Conservation (phyloP, 2,329 filamentous ascomycete genomes). For the Hymenoscyphus repandus region DNA sequence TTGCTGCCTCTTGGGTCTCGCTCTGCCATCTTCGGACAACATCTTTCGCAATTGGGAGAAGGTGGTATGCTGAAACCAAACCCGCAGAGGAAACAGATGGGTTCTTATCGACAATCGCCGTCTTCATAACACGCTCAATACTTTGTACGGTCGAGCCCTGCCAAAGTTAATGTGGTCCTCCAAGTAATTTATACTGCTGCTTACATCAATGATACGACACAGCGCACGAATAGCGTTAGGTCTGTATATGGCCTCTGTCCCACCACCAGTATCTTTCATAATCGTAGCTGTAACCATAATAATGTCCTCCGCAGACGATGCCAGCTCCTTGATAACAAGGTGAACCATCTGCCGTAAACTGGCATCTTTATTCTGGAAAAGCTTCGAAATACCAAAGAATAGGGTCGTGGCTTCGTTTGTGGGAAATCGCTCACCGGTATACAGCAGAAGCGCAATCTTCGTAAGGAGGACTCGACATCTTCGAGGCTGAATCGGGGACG, state of each 20-base stretch:
- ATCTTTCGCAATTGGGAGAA: slow-evolving; percentile 91
- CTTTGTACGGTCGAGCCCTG: slow-evolving; percentile 93
- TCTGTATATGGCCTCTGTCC: slow-evolving; percentile 88
- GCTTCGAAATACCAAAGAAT: slow-evolving; percentile 98
- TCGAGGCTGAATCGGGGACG: slow-evolving; percentile 91
- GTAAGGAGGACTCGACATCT: slow-evolving; percentile 96
- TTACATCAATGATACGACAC: slow-evolving; percentile 93
- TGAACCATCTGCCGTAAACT: slow-evolving; percentile 98
- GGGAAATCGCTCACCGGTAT: slow-evolving; percentile 95
- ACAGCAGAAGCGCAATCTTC: slow-evolving; percentile 93
- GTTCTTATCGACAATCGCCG: slow-evolving; percentile 97
- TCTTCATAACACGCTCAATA: slow-evolving; percentile 98
- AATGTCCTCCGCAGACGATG: slow-evolving; percentile 91
- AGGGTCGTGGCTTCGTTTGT: slow-evolving; percentile 96
- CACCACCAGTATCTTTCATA: slow-evolving; percentile 98
- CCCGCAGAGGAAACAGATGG: slow-evolving; percentile 95
- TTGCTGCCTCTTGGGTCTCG: slow-evolving; percentile 94
- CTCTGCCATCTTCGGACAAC: slow-evolving; percentile 97
- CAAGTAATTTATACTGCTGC: slow-evolving; percentile 29
- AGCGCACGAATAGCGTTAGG: slow-evolving; percentile 94
- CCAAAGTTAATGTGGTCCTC: slow-evolving; percentile 21
- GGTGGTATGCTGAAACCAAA: slow-evolving; percentile 93
- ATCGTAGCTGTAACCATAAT: slow-evolving; percentile 99
- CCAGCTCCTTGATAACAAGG: slow-evolving; percentile 95
- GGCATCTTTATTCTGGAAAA: slow-evolving; percentile 99